Conservation (phyloP, 2,329 filamentous ascomycete genomes). For the Trichoderma afroharzianum region DNA sequence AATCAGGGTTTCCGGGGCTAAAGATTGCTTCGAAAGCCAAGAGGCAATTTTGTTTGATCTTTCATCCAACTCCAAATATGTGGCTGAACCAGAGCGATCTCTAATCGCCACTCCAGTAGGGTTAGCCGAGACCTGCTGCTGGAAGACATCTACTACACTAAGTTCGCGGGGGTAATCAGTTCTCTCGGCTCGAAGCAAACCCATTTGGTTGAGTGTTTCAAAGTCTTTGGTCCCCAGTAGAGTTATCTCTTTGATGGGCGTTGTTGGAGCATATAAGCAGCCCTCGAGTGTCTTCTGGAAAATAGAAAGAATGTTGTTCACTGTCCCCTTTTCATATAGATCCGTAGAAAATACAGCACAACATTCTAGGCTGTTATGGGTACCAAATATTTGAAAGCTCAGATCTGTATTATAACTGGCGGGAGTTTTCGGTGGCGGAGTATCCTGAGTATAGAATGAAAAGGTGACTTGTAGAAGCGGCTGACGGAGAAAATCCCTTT, state of each 20-base stretch:
- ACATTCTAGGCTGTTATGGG: neutral
- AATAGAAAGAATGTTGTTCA: neutral
- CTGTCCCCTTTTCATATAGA: neutral
- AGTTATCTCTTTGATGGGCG: neutral
- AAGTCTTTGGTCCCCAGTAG: neutral
- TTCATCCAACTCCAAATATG: neutral
- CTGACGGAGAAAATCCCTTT: neutral
- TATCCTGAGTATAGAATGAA: neutral
- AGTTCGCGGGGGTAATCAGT: neutral
- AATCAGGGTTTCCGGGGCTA: neutral
- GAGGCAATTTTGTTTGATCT: neutral
- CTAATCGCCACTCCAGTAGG: neutral
- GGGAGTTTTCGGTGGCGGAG: neutral
- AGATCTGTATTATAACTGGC: neutral
- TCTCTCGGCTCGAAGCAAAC: neutral
- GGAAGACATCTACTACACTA: neutral
- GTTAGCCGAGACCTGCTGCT: neutral
- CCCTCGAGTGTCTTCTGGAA: neutral
- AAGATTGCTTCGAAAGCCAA: neutral
- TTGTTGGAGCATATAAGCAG: neutral
- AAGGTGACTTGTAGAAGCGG: neutral
- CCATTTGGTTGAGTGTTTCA: neutral
- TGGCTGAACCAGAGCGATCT: neutral
- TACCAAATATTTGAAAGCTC: neutral
- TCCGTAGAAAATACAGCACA: neutral